A percentile compares a stretch with the other conserved stretches of the same genome.
These are phyloP conservation scores for Hydnum rufescens DNA, from an alignment of 768 basidiomycete genomes.

Conservation along the genomic window DNA sequence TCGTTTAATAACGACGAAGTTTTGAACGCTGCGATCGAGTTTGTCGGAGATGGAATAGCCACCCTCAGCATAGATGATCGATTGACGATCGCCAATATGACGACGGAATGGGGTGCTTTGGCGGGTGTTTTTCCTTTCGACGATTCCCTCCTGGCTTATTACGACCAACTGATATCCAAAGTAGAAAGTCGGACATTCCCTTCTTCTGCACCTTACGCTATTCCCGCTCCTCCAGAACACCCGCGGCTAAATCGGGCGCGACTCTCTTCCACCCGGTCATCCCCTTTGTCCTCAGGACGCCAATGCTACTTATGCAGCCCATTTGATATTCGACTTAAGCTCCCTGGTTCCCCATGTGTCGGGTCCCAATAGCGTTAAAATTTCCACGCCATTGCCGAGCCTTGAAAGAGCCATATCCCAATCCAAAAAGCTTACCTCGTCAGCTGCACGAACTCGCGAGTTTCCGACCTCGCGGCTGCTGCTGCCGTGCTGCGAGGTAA, in stretches of 20 bases:
- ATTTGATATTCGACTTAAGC: constrained; percentile 79
- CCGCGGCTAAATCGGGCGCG: constrained; percentile 66
- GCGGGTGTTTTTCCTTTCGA: constrained; percentile 93
- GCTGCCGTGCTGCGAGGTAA: constrained; percentile 73
- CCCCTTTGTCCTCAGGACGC: constrained; percentile 42
- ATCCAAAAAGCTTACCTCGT: constrained; percentile 98
- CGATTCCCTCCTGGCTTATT: constrained; percentile 65
- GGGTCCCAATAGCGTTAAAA: constrained; percentile 93
- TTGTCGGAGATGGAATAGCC: constrained; percentile 71
- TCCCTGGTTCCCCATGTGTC: constrained; percentile 90
- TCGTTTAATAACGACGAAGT: constrained; percentile 94
- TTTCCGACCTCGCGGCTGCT: constrained; percentile 82
- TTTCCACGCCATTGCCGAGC: constrained; percentile 82
- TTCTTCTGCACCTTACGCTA: constrained; percentile 24
- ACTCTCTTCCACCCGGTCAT: constrained; percentile 39
- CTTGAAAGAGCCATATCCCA: constrained; percentile 48
- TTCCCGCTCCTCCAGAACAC: constrained; percentile 58
- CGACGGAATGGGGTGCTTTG: constrained; percentile 97
- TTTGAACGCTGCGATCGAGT: constrained; percentile 90
- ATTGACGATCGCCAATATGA: constrained; percentile 98
- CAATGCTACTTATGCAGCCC: constrained; percentile 63
- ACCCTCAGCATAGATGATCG: constrained; percentile 75
- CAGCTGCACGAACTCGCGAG: constrained; percentile 93
- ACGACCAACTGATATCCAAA: constrained; percentile 50
- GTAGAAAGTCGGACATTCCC: constrained; percentile 62